A percentile compares a stretch with the other conserved stretches of the same genome.
Conservation (phyloP, 148 eudicot species). For the Polygonum maritimum region DNA sequence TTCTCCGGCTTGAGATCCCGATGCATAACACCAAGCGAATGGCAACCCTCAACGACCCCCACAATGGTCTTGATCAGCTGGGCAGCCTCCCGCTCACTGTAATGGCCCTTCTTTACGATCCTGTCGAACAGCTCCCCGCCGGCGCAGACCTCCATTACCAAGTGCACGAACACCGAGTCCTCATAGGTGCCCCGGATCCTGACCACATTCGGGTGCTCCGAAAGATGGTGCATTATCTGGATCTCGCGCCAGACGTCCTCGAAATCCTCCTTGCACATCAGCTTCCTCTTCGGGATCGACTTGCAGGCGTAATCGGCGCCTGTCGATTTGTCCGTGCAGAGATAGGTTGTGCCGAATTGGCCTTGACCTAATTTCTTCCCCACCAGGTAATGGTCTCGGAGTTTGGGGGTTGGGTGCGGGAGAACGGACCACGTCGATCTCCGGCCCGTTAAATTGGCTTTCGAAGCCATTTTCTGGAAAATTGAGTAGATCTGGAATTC, state of each 20-base stretch:
- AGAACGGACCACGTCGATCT: conserved; percentile 41
- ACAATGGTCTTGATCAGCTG: conserved; percentile 51
- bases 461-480: conserved; percentile 5
- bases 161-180: conserved; percentile 57
- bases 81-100: conserved; percentile 50
- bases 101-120: conserved; percentile 64
- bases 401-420: conserved; percentile 47
- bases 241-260: conserved; percentile 75
- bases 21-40: conserved; percentile 51
- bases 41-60: conserved; percentile 66
- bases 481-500: neutral
- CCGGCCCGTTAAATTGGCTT: neutral
- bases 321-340: conserved; percentile 40
- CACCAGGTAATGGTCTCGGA: conserved; percentile 43
- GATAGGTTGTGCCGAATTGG: conserved; percentile 61
- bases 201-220: conserved; percentile 50
- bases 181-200: conserved; percentile 55
- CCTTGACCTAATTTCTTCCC: conserved; percentile 67
- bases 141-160: conserved; percentile 63
- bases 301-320: conserved; percentile 47
- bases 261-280: conserved; percentile 50
- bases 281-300: conserved; percentile 57
- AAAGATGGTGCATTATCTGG: conserved; percentile 69
- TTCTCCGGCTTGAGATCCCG: conserved; percentile 49
- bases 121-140: conserved; percentile 71